Evolutionary conservation across 306 rosid genomes (phyloP), one percentile per base, ranked within the genome.

Genomic region (Hylodesmum podocarpum): DNA sequence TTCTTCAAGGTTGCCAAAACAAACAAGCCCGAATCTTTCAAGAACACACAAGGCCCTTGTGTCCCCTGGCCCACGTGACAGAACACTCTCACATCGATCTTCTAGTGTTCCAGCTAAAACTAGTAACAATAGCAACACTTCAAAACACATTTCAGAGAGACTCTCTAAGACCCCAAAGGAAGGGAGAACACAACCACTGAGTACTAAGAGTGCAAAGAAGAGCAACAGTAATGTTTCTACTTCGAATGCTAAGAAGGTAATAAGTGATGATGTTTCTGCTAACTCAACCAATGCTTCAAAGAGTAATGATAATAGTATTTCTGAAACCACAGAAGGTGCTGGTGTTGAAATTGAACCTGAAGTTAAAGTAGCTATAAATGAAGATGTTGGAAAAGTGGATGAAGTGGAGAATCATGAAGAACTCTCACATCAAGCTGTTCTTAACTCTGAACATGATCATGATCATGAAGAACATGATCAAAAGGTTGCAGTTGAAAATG

Each of bases 61-160:
- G 14, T 93, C 96, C 3, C 91, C 93, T 29, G 89, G 87, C 40
- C 87, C 86, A 4, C 78, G 85, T 7, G 84, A 83, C 50, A 82
- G 92, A 66, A 19, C 72, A 1, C 18, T 22, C n/a, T 18, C 82
- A 1, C 16, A 1, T 19, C 63, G 70, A 63, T 33, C 78, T 3
- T 77, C 88, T 0, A 15, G 22, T 77, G 21, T 22, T 12, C 47
- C 87, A 0, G 27, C 7, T 4, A 88, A 74, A 73, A 75, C 22
- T 46, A 53, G 21, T 9, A 4, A 3, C 14, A 1, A 37, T 10
- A 33, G 36, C 0, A 12, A 19, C 44, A 5, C 78, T 72, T 21
- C 72, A 0, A 74, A 71, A 19, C 25, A 76, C 2, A 0, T 40
- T 63, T 28, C 55, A 39, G 79, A 81, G 14, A 87, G 50, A 80